phyloP scores from a whole-genome alignment of 1,139 yeast species.

The Kurtzmaniella quercitrusa region DNA sequence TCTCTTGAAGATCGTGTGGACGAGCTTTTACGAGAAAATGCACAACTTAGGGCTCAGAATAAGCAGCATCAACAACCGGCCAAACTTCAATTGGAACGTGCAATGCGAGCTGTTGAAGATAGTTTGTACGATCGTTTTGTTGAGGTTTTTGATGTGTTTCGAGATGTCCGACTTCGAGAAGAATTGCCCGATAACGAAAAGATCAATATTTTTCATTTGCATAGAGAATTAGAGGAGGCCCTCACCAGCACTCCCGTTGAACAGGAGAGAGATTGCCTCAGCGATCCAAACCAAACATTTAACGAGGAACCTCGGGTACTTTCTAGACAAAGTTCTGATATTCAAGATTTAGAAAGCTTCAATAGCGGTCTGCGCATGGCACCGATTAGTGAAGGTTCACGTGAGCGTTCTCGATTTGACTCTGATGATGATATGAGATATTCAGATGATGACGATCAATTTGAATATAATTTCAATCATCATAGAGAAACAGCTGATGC shows the following conservation, averaged over 20 bases:
- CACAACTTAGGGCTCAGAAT: conserved; percentile 29
- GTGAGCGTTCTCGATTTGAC: neutral
- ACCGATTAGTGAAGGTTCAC: neutral
- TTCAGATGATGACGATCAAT: no score
- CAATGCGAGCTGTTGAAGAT: conserved; percentile 33
- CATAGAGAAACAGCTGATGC: neutral
- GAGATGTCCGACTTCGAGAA: conserved; percentile 28
- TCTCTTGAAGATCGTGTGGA: conserved; percentile 47
- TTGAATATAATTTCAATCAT: neutral
- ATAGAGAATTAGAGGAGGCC: neutral
- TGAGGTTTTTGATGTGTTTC: conserved; percentile 38
- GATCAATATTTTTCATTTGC: neutral
- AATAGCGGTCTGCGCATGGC: neutral
- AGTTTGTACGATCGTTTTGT: conserved; percentile 41
- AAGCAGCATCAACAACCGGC: conserved; percentile 22
- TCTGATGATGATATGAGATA: neutral
- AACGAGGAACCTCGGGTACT: no score
- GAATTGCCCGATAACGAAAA: conserved; percentile 18
- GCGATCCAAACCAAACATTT: no score
- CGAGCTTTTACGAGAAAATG: conserved; percentile 45
- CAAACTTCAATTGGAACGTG: conserved; percentile 26
- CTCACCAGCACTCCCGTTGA: neutral
- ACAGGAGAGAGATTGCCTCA: neutral
- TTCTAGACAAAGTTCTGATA: no score
- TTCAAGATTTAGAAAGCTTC: neutral